Conservation (phyloP, 441 rosid species). For the Erysimum cheiri region DNA sequence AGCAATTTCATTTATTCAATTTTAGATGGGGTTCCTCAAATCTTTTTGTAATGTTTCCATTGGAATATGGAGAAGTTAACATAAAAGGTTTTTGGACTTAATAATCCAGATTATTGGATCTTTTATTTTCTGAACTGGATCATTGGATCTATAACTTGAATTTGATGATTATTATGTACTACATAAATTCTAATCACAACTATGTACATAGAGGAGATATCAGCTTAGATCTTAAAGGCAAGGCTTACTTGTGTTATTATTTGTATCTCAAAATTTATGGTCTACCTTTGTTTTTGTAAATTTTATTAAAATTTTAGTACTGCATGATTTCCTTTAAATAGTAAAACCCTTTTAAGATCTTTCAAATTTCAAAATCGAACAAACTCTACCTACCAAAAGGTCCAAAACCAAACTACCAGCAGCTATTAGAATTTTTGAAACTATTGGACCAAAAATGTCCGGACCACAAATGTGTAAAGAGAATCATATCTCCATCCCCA, state of each 20-base stretch:
- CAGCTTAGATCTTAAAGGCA: not conserved
- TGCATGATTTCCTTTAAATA: not conserved
- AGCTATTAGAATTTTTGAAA: slow-evolving; percentile 25
- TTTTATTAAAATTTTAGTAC: too few species aligned
- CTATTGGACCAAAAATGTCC: slow-evolving; percentile 13
- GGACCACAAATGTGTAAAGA: slow-evolving; percentile 40
- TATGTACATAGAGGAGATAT: not conserved
- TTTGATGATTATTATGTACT: not conserved
- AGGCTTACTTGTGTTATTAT: not conserved
- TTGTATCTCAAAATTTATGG: too few species aligned
- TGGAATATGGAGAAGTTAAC: not conserved
- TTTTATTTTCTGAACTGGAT: not conserved
- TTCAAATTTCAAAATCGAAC: not conserved
- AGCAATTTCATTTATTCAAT: slow-evolving; percentile 37
- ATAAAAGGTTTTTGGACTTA: not conserved
- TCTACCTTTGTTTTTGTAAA: too few species aligned
- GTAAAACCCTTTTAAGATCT: not conserved
- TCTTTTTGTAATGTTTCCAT: slow-evolving; percentile 8
- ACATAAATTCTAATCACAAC: not conserved
- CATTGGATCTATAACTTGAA: not conserved
- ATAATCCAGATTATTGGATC: slow-evolving; percentile 1
- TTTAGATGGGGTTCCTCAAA: slow-evolving; percentile 20
- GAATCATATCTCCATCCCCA: slow-evolving; percentile 42
- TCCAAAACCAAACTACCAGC: slow-evolving; percentile 11
- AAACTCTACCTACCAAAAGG: not conserved